Percentiles rank a stretch among this genome's conserved stretches.
Conservation (phyloP, 176 grass and related monocot genomes). For the Zoysia japonica region DNA sequence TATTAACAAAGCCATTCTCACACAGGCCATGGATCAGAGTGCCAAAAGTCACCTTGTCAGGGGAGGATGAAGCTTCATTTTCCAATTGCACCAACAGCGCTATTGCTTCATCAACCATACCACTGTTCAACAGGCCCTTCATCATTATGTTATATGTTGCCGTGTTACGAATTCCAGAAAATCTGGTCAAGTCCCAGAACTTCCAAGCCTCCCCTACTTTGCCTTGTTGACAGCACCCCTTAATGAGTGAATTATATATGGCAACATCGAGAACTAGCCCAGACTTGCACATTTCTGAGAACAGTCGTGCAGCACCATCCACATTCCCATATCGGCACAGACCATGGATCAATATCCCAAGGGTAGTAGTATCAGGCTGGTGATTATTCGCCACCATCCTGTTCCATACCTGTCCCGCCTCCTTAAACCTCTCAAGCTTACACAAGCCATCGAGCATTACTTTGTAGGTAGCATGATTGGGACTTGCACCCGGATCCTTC, state of each 20-base stretch:
- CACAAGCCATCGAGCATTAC: conserved; percentile 85
- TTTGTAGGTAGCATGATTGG: conserved; percentile 71
- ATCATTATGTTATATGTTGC: conserved; percentile 81
- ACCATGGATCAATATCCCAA: conserved; percentile 79
- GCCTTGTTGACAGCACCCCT: conserved; percentile 62
- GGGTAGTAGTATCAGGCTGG: conserved; percentile 53
- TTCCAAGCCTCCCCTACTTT: conserved; percentile 55
- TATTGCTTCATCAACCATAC: conserved; percentile 57
- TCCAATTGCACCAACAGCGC: conserved; percentile 57
- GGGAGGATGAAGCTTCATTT: conserved; percentile 46
- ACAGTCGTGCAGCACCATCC: conserved; percentile 57
- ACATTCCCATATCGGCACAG: conserved; percentile 70
- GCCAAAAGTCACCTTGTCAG: conserved; percentile 75
- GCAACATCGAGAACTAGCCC: conserved; percentile 68
- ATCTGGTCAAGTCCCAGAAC: conserved; percentile 56
- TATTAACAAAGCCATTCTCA: conserved; percentile 70
- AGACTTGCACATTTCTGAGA: conserved; percentile 73
- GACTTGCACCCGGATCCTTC: conserved; percentile 48
- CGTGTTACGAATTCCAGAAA: conserved; percentile 44
- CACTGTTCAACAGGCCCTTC: conserved; percentile 65
- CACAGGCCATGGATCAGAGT: conserved; percentile 82
- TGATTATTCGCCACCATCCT: conserved; percentile 80
- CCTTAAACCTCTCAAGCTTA: conserved; percentile 67
- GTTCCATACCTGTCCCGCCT: conserved; percentile 68
- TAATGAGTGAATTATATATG: conserved; percentile 69